Percentiles rank a stretch among this genome's conserved stretches.
Evolutionary conservation across 495 filamentous ascomycete species (phyloP).

Genomic region (Neurospora discreta): DNA sequence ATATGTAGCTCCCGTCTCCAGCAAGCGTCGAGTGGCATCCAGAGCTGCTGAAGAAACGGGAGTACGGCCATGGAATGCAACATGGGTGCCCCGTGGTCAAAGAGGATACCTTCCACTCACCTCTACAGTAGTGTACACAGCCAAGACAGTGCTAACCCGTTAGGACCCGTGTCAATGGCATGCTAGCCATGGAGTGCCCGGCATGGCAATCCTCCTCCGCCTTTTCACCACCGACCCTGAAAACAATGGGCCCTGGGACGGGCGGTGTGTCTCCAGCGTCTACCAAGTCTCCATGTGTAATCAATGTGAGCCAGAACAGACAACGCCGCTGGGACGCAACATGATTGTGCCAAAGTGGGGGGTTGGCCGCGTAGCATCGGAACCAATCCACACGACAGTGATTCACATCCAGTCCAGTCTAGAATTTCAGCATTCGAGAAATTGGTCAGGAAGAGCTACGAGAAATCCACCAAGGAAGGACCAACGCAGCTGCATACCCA

Average conservation of each 20-base stretch:
- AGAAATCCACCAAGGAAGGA: not conserved
- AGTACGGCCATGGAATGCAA: not conserved
- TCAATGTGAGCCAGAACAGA: not conserved
- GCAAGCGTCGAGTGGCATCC: not conserved
- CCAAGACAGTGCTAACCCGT: not conserved
- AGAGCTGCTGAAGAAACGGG: too few relatives aligned
- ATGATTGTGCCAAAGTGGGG: not conserved
- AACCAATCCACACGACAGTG: not conserved
- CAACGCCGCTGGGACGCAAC: not conserved
- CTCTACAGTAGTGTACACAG: not conserved
- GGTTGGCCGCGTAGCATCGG: not conserved
- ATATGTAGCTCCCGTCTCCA: not conserved
- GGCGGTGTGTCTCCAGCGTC: not conserved
- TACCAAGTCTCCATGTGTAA: not conserved
- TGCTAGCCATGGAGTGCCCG: not conserved
- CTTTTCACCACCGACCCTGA: not conserved
- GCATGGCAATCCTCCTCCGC: not conserved
- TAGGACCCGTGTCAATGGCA: not conserved
- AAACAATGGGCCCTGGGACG: not conserved
- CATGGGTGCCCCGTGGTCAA: not conserved
- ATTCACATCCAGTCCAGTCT: not conserved
- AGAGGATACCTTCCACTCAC: not conserved
- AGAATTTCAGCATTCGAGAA: not conserved
- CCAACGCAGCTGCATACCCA: not conserved
- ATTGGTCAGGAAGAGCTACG: not conserved